Conservation (phyloP, 768 basidiomycete species). For the Auriscalpium vulgare region DNA sequence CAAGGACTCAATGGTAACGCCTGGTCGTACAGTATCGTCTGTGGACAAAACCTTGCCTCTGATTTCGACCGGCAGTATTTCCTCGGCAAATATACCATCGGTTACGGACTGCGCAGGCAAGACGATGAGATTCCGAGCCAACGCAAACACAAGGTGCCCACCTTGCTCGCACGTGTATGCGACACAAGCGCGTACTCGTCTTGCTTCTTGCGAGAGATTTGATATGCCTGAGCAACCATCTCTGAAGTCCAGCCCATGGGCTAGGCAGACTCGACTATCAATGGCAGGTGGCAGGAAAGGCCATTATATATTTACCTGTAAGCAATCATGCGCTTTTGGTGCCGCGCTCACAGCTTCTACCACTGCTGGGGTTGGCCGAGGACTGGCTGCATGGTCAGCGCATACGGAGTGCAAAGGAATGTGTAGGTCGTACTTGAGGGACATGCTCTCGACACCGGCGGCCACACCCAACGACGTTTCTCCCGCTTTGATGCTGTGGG, state of each 20-base stretch:
- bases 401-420: constrained; percentile 2
- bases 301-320: constrained; percentile 44
- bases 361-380: constrained; percentile 68
- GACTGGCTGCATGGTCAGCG: constrained; percentile 29
- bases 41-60: constrained; percentile 56
- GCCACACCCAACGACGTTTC: constrained; percentile 87
- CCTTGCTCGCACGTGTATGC: constrained; percentile 71
- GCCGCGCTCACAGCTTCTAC: constrained; percentile 48
- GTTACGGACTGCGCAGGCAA: constrained; percentile 42
- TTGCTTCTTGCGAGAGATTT: constrained; percentile 73
- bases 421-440: constrained; percentile 44
- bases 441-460: constrained; percentile 78
- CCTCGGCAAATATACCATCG: constrained; percentile 69
- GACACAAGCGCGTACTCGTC: constrained; percentile 88
- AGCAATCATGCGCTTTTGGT: constrained; percentile 65
- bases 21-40: constrained; percentile 85
- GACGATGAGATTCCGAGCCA: not conserved
- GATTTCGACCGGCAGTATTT: constrained; percentile 83
- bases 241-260: constrained; percentile 97
- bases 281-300: not conserved
- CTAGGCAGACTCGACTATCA: constrained; percentile 27
- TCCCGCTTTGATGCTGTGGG: constrained; percentile 76
- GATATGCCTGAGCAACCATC: constrained; percentile 75
- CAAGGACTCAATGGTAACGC: constrained; percentile 74
- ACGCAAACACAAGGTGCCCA: constrained; percentile 18